Percentiles rank a stretch among this genome's conserved stretches.
Conservation (phyloP, 352 stramenopile species). For the Stephanocyclus meneghinianus region DNA sequence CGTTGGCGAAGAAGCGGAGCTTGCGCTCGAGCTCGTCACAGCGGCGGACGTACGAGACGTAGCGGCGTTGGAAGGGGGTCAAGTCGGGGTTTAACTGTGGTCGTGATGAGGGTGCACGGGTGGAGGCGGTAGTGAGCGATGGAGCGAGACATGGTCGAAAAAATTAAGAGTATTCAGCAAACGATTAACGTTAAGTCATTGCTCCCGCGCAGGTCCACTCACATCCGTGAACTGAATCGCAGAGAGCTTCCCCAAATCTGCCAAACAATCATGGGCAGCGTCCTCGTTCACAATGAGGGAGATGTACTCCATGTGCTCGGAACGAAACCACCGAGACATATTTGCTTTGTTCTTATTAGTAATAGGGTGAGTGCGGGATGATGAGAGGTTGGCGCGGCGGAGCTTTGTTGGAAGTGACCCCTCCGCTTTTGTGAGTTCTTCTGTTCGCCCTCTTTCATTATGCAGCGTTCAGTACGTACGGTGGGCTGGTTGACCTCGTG, state of each 20-base stretch:
- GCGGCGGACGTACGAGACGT: slow-evolving; percentile 97
- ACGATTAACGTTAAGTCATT: not conserved
- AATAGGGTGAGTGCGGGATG: not conserved
- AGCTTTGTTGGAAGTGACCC: not conserved
- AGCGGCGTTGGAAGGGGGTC: slow-evolving; percentile 97
- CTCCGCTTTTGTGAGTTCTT: not conserved
- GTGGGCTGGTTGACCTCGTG: not conserved
- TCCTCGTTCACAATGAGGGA: slow-evolving; percentile 98
- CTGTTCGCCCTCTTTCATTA: no score
- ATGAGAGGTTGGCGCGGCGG: not conserved
- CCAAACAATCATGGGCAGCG: slow-evolving; percentile 94
- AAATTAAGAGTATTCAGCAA: not conserved
- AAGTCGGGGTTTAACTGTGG: slow-evolving; percentile 93
- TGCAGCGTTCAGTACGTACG: not conserved
- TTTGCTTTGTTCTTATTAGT: slow-evolving; percentile 20
- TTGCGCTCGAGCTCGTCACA: slow-evolving; percentile 99
- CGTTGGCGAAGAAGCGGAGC: slow-evolving; percentile 92
- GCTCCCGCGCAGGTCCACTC: not conserved
- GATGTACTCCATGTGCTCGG: slow-evolving; percentile 98
- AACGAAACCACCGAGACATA: slow-evolving; percentile 94
- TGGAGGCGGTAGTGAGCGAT: not conserved
- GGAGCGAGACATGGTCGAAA: not conserved
- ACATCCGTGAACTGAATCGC: slow-evolving; percentile 98
- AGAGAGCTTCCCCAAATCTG: slow-evolving; percentile 93
- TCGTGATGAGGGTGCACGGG: not conserved